Percentiles rank a stretch among this genome's conserved stretches.
Conservation (phyloP, 2,329 filamentous ascomycete species). For the Verticillium dahliae region DNA sequence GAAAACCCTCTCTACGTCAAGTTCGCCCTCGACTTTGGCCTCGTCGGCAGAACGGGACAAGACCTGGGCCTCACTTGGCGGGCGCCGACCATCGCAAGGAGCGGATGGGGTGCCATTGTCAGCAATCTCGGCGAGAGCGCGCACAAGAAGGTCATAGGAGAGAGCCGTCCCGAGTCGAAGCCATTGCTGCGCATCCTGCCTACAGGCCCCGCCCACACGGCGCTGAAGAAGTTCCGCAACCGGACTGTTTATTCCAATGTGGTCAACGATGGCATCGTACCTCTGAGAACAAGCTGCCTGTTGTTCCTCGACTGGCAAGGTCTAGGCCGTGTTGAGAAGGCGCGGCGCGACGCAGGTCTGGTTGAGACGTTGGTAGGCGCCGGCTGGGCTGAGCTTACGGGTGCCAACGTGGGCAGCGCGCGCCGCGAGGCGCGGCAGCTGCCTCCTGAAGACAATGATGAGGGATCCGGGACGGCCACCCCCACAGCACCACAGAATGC, state of each 20-base stretch:
- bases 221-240: slow-evolving; percentile 81
- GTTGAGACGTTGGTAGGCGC: slow-evolving; percentile 90
- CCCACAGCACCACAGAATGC: slow-evolving; percentile 25
- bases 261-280: slow-evolving; percentile 95
- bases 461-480: slow-evolving; percentile 6
- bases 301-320: slow-evolving; percentile 96
- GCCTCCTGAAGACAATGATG: slow-evolving; percentile 23
- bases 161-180: slow-evolving; percentile 72
- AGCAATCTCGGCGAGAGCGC: slow-evolving; percentile 69
- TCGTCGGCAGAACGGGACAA: slow-evolving; percentile 93
- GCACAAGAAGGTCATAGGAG: slow-evolving; percentile 51
- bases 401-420: slow-evolving; percentile 47
- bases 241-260: slow-evolving; percentile 94
- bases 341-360: slow-evolving; percentile 81
- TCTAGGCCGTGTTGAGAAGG: slow-evolving; percentile 87
- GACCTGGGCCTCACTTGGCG: slow-evolving; percentile 94
- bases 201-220: slow-evolving; percentile 82
- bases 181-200: slow-evolving; percentile 83
- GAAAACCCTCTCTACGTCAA: slow-evolving; percentile 97
- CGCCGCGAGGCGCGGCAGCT: slow-evolving; percentile 39
- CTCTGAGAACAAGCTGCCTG: slow-evolving; percentile 89
- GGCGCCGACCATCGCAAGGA: slow-evolving; percentile 76
- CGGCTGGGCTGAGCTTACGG: slow-evolving; percentile 89
- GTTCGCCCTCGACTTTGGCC: slow-evolving; percentile 90
- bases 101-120: slow-evolving; percentile 83